Evolutionary conservation across 2,329 filamentous ascomycete species (phyloP).

Genomic region (Reticulascus tulasneorum): DNA sequence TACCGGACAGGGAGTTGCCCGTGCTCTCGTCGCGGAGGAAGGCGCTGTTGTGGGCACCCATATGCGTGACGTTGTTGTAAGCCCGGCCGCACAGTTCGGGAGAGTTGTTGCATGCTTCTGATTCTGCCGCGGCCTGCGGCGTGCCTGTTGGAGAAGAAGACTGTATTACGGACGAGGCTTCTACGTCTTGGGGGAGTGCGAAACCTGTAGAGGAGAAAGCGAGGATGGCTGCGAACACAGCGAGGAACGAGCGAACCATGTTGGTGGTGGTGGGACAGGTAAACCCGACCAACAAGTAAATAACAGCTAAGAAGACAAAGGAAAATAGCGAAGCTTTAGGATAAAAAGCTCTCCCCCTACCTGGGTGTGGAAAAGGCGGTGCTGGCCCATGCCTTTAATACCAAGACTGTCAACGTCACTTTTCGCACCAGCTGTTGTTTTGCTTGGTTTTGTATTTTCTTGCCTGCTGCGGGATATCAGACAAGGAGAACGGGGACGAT

Average conservation of each 20-base stretch:
- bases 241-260: slow-evolving; percentile 23
- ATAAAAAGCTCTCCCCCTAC: no score
- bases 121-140: slow-evolving; percentile 21
- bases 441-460: no score
- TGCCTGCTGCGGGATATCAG: no score
- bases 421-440: no score
- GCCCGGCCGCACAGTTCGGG: slow-evolving; percentile 65
- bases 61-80: slow-evolving; percentile 74
- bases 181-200: slow-evolving; percentile 3
- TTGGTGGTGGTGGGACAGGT: slow-evolving; percentile 6
- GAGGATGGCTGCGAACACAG: slow-evolving; percentile 19
- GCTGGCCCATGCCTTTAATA: no score
- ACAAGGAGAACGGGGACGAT: no score
- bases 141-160: slow-evolving; percentile 14
- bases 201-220: slow-evolving; percentile 15
- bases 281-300: background rate
- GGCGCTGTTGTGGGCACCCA: slow-evolving; percentile 71
- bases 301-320: no score
- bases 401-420: no score
- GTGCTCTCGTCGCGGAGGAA: slow-evolving; percentile 65
- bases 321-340: no score
- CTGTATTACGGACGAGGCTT: slow-evolving; percentile 16
- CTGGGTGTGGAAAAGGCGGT: no score
- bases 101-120: slow-evolving; percentile 73
- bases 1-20: slow-evolving; percentile 59